Conservation (phyloP, 495 filamentous ascomycete species). For the Neurospora sublineolata region DNA sequence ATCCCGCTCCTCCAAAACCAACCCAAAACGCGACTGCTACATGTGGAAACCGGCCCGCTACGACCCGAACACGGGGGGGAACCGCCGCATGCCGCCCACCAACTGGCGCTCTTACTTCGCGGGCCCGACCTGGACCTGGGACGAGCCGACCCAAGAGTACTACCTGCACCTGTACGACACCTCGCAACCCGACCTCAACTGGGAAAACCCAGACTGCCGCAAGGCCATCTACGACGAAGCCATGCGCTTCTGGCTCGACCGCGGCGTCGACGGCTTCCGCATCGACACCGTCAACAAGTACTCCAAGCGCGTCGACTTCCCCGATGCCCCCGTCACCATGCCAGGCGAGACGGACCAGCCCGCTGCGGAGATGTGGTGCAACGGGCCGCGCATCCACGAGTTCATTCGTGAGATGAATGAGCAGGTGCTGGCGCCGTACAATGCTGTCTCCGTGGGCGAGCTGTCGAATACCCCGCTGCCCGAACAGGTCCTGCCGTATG, state of each 20-base stretch:
- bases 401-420: constrained; percentile 44
- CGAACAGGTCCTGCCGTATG: constrained; percentile 42
- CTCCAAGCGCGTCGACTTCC: constrained; percentile 46
- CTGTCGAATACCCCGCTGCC: constrained; percentile 45
- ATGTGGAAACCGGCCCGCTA: constrained; percentile 50
- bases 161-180: constrained; percentile 54
- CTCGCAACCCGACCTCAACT: constrained; percentile 59
- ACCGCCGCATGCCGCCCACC: constrained; percentile 48
- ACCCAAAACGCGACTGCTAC: constrained; percentile 53
- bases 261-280: constrained; percentile 54
- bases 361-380: constrained; percentile 42
- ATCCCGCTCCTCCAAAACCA: constrained; percentile 44
- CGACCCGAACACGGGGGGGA: constrained; percentile 33
- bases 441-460: constrained; percentile 55
- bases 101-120: constrained; percentile 47
- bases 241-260: constrained; percentile 57
- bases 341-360: constrained; percentile 20
- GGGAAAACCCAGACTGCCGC: constrained; percentile 49
- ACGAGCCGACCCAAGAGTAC: constrained; percentile 49
- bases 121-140: constrained; percentile 51
- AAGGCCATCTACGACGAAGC: constrained; percentile 46
- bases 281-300: constrained; percentile 58
- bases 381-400: constrained; percentile 52
- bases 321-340: constrained; percentile 45
- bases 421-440: constrained; percentile 45